Evolutionary conservation across 331 rosid genomes (phyloP).

Genomic region (Quercus phellos): DNA sequence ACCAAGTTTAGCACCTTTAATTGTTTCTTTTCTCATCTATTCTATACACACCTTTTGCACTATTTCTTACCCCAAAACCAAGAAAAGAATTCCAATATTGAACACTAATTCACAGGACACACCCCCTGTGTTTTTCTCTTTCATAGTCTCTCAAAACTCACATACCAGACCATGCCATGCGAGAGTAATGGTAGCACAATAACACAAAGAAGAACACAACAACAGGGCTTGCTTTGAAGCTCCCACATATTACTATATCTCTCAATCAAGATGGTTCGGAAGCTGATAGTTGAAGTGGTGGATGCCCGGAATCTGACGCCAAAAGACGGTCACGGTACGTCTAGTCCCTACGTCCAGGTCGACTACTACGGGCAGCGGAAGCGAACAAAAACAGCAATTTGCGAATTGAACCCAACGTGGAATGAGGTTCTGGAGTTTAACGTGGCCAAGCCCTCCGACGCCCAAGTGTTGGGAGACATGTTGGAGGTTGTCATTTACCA

Average conservation of each 20-base stretch:
- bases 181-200: neutral
- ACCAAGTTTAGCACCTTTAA: conserved; percentile 47
- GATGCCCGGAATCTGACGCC: conserved; percentile 74
- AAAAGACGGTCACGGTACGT: conserved; percentile 71
- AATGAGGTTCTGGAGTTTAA: conserved; percentile 63
- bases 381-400: conserved; percentile 38
- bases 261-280: conserved; percentile 6
- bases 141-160: too few species aligned
- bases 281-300: conserved; percentile 68
- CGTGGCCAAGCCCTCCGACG: conserved; percentile 43
- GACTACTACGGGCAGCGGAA: conserved; percentile 73
- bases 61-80: conserved; percentile 6
- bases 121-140: too few species aligned
- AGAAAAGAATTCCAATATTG: conserved; percentile 28
- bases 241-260: too few species aligned
- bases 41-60: neutral
- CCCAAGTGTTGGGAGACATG: conserved; percentile 53
- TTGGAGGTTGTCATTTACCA: conserved; percentile 71
- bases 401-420: conserved; percentile 71
- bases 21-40: neutral
- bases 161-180: too few species aligned
- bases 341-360: conserved; percentile 71
- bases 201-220: too few species aligned
- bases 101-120: too few species aligned
- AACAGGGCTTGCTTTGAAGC: too few species aligned